Evolutionary conservation across 1,139 yeast genomes (phyloP), one percentile per base, ranked within the genome.

Genomic region (Barnettozyma hawaiiensis): DNA sequence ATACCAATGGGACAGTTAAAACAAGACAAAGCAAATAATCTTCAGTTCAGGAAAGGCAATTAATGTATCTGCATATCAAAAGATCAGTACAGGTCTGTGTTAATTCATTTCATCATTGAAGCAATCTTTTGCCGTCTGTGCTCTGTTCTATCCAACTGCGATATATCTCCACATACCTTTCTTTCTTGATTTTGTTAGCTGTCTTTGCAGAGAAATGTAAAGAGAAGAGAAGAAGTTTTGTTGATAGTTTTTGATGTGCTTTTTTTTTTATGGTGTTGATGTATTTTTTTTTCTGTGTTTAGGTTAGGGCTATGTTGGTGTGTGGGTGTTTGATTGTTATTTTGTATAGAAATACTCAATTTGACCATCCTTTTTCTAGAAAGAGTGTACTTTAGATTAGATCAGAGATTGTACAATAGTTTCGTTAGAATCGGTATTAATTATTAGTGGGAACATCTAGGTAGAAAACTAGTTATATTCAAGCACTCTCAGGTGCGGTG

Each of bases 71-170:
- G 58, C 58, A 55, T 33, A 6, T 48, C 37, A 23, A 41, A n/a
- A 42, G 57, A 58, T 75, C 76, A 68, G 81, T 71, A 72, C 81
- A 75, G 81, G 81, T 75, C 81, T 75, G 81, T 75, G 78, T 69
- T 62, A 64, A 58, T 65, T 65, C 65, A 50, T 67, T 55, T 71
- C 75, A 70, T 73, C 76, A 69, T 54, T 40, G 20, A 32, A 21
- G 35, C n/a, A n/a, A 19, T 32, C 14, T 7, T 28, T 28, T 18
- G 33, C 16, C 3, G 11, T 16, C 21, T 15, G 31, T 27, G n/a
- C 15, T 31, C 4, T 26, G 29, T 26, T 14, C 7, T 15, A 6
- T 16, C 29, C 16, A 26, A 26, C 11, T 26, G 29, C 9, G 9
- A n/a, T 26, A n/a, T 26, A n/a, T 26, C 5, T 26, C 11, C 27